Evolutionary conservation across 176 grass and related monocot species (phyloP).

Genomic region (Luzula sylvatica): DNA sequence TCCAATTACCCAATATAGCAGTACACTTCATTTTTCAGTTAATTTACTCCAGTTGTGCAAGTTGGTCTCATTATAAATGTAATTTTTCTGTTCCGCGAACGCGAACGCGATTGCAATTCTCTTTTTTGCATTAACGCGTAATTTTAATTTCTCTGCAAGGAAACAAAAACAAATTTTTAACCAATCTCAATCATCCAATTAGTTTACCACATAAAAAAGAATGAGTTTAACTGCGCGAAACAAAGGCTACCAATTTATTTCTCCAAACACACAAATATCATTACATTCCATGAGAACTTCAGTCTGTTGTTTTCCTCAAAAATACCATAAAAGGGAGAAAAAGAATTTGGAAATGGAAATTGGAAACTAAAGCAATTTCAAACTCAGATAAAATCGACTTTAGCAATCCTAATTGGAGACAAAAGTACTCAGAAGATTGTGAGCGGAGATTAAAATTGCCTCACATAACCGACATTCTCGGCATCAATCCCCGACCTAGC

Average conservation of each 20-base stretch:
- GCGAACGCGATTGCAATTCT: no score
- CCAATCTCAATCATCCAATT: background rate
- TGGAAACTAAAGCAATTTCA: slow-evolving; percentile 23
- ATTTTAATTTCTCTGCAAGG: no score
- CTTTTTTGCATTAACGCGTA: no score
- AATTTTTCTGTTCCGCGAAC: no score
- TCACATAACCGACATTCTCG: slow-evolving; percentile 80
- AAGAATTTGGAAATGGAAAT: background rate
- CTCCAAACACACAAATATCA: background rate
- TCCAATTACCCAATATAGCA: no score
- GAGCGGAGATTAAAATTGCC: slow-evolving; percentile 59
- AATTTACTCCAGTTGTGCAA: no score
- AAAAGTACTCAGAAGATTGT: slow-evolving; percentile 67
- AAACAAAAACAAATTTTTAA: background rate
- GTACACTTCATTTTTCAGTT: no score
- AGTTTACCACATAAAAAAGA: slow-evolving; percentile 4
- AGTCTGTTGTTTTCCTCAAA: slow-evolving; percentile 5
- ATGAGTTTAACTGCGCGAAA: background rate
- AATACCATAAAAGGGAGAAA: slow-evolving; percentile 21
- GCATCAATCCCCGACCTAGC: slow-evolving; percentile 59
- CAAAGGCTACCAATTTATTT: background rate
- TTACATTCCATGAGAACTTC: slow-evolving; percentile 4
- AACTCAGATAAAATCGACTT: slow-evolving; percentile 47
- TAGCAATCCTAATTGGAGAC: slow-evolving; percentile 59
- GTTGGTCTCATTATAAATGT: no score